Conservation (phyloP, 352 stramenopile species). For the Globisporangium iwayamae region DNA sequence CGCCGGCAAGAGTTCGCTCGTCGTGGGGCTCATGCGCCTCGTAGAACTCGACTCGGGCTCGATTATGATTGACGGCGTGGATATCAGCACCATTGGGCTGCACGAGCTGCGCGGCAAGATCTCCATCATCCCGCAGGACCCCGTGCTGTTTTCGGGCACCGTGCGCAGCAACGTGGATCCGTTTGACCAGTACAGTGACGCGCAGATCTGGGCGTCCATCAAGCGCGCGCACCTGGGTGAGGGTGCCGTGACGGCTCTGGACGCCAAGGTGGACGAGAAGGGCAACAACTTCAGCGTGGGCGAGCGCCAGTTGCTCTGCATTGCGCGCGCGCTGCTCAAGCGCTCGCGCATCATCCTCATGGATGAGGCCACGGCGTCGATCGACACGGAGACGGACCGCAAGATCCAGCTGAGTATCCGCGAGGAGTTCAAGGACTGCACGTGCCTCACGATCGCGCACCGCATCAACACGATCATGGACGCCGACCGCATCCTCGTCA, state of each 20-base stretch:
- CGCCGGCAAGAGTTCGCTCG: slow-evolving; percentile 78
- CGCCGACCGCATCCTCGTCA: slow-evolving; percentile 93
- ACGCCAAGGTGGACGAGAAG: slow-evolving; percentile 76
- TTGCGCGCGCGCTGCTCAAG: slow-evolving; percentile 92
- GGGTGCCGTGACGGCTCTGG: slow-evolving; percentile 40
- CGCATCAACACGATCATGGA: slow-evolving; percentile 97
- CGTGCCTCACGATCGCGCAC: slow-evolving; percentile 96
- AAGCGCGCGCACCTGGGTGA: slow-evolving; percentile 59
- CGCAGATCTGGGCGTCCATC: slow-evolving; percentile 73
- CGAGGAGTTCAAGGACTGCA: slow-evolving; percentile 91
- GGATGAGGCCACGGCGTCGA: slow-evolving; percentile 96
- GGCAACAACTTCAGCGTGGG: slow-evolving; percentile 95
- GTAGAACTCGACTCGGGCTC: slow-evolving; percentile 62
- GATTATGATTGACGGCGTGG: slow-evolving; percentile 32
- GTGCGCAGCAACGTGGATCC: slow-evolving; percentile 88
- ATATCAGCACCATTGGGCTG: slow-evolving; percentile 28
- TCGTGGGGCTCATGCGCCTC: slow-evolving; percentile 82
- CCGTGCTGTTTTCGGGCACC: slow-evolving; percentile 88
- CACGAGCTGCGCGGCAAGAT: slow-evolving; percentile 27
- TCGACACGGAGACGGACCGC: slow-evolving; percentile 87
- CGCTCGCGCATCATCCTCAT: slow-evolving; percentile 94
- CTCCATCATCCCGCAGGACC: slow-evolving; percentile 88
- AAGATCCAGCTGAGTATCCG: slow-evolving; percentile 91
- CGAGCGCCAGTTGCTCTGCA: slow-evolving; percentile 94
- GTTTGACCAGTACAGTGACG: slow-evolving; percentile 69